Percentiles rank a stretch among this genome's conserved stretches.
Conservation (phyloP, 2,329 filamentous ascomycete species). For the Beauveria medogensis region DNA sequence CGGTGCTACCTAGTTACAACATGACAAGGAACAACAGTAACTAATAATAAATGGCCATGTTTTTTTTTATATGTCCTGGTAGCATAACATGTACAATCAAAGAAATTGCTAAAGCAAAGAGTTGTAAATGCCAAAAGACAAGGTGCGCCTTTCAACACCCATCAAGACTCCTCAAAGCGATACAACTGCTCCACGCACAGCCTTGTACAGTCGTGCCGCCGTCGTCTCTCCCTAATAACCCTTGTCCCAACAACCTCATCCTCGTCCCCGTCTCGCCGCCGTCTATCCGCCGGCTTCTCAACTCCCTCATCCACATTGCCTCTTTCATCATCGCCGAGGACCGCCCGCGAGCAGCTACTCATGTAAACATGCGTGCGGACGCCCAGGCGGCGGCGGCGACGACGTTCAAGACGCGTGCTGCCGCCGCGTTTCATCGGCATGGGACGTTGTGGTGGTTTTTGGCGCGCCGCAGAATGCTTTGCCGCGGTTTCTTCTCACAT, state of each 20-base stretch:
- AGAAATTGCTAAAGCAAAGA: too few relatives aligned
- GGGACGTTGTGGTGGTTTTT: too few relatives aligned
- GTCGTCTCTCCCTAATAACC: background rate
- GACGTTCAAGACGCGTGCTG: too few relatives aligned
- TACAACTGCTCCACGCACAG: constrained; percentile 9
- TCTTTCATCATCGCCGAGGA: background rate
- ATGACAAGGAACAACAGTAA: background rate
- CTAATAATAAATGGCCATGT: too few relatives aligned
- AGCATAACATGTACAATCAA: background rate
- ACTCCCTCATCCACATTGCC: background rate
- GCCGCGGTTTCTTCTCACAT: too few relatives aligned
- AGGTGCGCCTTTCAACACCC: background rate
- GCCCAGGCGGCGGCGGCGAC: background rate
- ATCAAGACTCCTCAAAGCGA: constrained; percentile 9
- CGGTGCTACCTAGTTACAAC: background rate
- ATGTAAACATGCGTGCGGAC: background rate
- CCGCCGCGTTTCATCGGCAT: background rate
- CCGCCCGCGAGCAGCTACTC: background rate
- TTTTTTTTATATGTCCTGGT: too few relatives aligned
- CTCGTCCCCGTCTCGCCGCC: background rate
- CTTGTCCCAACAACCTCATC: background rate
- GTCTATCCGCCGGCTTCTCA: background rate
- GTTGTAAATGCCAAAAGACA: too few relatives aligned
- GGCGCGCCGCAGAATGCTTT: too few relatives aligned
- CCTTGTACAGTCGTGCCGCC: background rate